phyloP scores from a whole-genome alignment of 2,329 filamentous ascomycete species.

The Phaeoacremonium minimum region DNA sequence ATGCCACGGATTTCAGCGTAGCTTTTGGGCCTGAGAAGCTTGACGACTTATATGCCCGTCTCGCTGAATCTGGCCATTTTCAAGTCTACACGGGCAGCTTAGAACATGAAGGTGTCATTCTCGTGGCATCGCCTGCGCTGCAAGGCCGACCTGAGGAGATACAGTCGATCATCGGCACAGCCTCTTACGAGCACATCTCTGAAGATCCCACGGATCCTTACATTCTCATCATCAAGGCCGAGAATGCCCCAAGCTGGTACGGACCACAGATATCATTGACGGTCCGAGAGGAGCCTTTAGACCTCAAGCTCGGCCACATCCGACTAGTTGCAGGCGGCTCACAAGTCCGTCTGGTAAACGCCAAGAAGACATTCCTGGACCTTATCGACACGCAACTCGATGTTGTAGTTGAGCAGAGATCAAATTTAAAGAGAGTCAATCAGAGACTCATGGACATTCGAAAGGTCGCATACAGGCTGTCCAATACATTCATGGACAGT shows the following conservation, averaged over 20 bases:
- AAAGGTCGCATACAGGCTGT: constrained; percentile 91
- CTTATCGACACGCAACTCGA: constrained; percentile 81
- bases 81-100: constrained; percentile 69
- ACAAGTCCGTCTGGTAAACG: constrained; percentile 70
- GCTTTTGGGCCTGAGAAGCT: constrained; percentile 64
- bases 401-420: constrained; percentile 85
- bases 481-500: constrained; percentile 98
- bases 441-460: constrained; percentile 88
- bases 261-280: constrained; percentile 69
- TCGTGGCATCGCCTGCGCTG: constrained; percentile 80
- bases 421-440: constrained; percentile 91
- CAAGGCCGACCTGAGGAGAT: constrained; percentile 75
- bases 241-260: constrained; percentile 75
- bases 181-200: constrained; percentile 47
- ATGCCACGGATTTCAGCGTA: constrained; percentile 92
- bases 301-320: constrained; percentile 81
- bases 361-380: constrained; percentile 73
- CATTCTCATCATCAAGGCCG: constrained; percentile 77
- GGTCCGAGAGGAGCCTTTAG: constrained; percentile 73
- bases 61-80: constrained; percentile 82
- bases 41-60: constrained; percentile 72
- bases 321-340: constrained; percentile 87
- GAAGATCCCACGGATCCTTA: constrained; percentile 81
- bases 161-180: constrained; percentile 75
- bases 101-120: constrained; percentile 71